Base-by-base conservation (phyloP, 306 rosid species). In the Prunus davidiana region DNA sequence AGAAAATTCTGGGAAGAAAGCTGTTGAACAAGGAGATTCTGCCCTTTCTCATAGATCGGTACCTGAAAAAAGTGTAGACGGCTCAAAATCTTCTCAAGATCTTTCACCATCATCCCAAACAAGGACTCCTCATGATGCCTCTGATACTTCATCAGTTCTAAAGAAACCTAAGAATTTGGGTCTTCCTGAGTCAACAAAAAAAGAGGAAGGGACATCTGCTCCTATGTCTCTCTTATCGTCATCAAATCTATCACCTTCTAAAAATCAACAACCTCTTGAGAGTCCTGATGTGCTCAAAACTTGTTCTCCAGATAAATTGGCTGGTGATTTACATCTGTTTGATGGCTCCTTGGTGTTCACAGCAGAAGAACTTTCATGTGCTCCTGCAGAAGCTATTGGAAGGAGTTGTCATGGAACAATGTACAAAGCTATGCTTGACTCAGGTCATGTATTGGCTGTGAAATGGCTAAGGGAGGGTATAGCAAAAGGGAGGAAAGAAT, bases 371-470 rank as follows among this genome's bases (percentile, higher is more conserved):
- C 93, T 92, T 86, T 90, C 96, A 6, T 51, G 84, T 62, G 92
- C 93, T 83, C 87, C 92, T 1, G 96, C 96, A 0, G 93, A 90
- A 90, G 80, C 84, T 80, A 78, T 88, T 41, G 90, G 91, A 25
- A 88, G 86, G 77, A 92, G 96, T 79, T 92, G 96, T 79, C 97
- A 92, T 69, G 97, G 97, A 69, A 87, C 87, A 60, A 84, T 88
- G 50, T 92, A 88, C 74, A 92, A 88, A 83, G 93, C 96, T 46
- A 83, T 88, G 64, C 93, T 92, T 12, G 81, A 81, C 38, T 86
- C 97, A 15, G 96, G 92, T 74, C 89, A 81, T 75, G 69, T 76
- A 60, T 74, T 92, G 85, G 91, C 91, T 62, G 88, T 90, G 73
- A 92, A 90, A 81, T 88, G 93, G 91, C 81, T 92, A 69, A 81